phyloP scores from a whole-genome alignment of 306 rosid genomes.

The Rosa rugosa region DNA sequence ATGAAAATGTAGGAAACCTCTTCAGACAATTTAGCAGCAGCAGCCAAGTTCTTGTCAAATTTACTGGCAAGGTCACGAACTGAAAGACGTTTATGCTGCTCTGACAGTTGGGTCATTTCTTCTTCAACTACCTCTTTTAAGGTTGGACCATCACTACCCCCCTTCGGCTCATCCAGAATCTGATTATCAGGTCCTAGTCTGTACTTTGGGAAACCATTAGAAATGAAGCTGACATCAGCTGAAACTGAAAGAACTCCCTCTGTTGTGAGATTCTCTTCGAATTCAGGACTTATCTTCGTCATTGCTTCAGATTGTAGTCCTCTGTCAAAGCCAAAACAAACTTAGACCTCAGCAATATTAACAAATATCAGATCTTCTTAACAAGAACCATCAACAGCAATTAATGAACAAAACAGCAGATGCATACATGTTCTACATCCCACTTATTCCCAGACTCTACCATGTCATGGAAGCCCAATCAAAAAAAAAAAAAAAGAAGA shows the following conservation, averaged over 20 bases:
- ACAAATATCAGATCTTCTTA: neutral
- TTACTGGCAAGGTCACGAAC: conserved; percentile 96
- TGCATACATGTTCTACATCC: neutral
- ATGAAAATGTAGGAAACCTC: conserved; percentile 53
- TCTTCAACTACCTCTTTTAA: conserved; percentile 73
- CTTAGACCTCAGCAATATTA: conserved; percentile 14
- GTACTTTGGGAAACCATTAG: conserved; percentile 72
- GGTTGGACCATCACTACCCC: conserved; percentile 65
- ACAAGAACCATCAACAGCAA: neutral
- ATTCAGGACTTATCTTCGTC: conserved; percentile 91
- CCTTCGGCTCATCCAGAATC: conserved; percentile 71
- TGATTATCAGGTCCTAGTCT: conserved; percentile 76
- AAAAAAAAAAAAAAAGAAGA: conserved; percentile 24
- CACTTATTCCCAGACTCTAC: neutral
- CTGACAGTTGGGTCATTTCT: conserved; percentile 71
- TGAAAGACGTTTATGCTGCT: conserved; percentile 92
- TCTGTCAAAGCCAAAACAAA: conserved; percentile 38
- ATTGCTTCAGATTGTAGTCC: conserved; percentile 36
- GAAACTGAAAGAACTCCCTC: conserved; percentile 72
- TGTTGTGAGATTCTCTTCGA: conserved; percentile 51
- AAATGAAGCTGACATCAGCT: conserved; percentile 86
- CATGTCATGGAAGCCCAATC: conserved; percentile 8
- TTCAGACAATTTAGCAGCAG: conserved; percentile 90
- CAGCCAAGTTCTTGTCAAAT: conserved; percentile 91
- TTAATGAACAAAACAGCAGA: conserved; percentile 20